Evolutionary conservation across 2,329 filamentous ascomycete genomes (phyloP), one percentile per base, ranked within the genome.

Genomic region (Lachnellula occidentalis): DNA sequence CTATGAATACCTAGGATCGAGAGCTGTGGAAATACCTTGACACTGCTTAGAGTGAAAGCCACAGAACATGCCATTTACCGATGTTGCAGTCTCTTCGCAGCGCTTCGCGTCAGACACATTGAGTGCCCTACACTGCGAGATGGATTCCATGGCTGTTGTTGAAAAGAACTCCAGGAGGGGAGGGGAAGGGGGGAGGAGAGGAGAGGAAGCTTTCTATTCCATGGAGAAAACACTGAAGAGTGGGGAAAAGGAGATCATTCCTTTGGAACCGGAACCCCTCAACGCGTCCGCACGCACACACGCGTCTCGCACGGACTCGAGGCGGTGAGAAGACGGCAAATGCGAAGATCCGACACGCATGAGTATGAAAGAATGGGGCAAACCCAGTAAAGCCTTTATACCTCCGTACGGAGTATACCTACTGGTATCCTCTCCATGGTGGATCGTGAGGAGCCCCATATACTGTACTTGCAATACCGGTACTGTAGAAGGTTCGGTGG

Each of bases 41-140:
- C 70, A 73, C 59, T 75, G 72, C 52, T 66, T 70, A 1, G 72
- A 71, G 57, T 74, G 73, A 53, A 72, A 74, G 21, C 57, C 60
- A 60, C 73, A 76, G 57, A 75, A 73, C 36, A 75, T 64, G 6
- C 70, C 69, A 63, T 75, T 72, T 51, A 69, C 56, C 39, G 72
- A 72, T 11, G 71, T 74, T 6, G 74, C 71, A 47, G 64, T 60
- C 12, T 67, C 64, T 5, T 61, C 55, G 54, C 72, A 74, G 17
- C 61, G 66, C 45, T 67, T 62, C 48, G 67, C 63, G 55, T 73
- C 70, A 7, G 72, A 72, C 34, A 72, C 56, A 51, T 72, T 69
- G 39, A 73, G 51, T 31, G 67, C 67, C 56, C 63, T 61, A 54
- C 56, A 64, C 41, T 55, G 49, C 5, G 39, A 14, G 19, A 34